Conservation (phyloP, 2,329 filamentous ascomycete genomes). For the Ascochyta pisi region DNA sequence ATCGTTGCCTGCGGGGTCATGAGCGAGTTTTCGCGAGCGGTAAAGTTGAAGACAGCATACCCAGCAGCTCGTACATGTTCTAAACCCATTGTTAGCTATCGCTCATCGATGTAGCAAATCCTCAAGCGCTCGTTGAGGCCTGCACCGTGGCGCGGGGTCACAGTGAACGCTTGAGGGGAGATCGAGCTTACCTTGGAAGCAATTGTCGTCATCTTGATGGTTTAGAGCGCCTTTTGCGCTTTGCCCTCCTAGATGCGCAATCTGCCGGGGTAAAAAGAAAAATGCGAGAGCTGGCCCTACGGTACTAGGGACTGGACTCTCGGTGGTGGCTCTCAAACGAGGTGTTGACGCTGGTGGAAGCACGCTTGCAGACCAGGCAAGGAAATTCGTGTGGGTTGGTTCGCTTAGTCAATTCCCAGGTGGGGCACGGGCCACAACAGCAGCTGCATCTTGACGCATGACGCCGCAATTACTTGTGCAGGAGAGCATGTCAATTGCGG, state of each 20-base stretch:
- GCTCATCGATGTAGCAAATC: neutral
- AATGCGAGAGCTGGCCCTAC: constrained; percentile 50
- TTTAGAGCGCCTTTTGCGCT: constrained; percentile 56
- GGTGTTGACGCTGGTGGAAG: constrained; percentile 40
- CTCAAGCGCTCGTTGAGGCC: constrained; percentile 17
- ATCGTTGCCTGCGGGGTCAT: constrained; percentile 66
- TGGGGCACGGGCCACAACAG: constrained; percentile 12
- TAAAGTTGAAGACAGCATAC: constrained; percentile 62
- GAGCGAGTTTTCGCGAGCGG: constrained; percentile 25
- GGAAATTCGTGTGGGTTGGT: constrained; percentile 29
- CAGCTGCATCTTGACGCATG: constrained; percentile 8
- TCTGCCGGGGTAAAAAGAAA: constrained; percentile 41
- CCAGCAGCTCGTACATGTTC: constrained; percentile 99
- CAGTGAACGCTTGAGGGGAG: constrained; percentile 17
- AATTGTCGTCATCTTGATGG: constrained; percentile 51
- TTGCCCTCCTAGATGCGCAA: constrained; percentile 52
- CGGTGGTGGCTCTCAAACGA: constrained; percentile 38
- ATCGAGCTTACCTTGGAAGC: constrained; percentile 52
- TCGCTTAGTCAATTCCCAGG: constrained; percentile 37
- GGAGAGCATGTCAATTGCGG: neutral
- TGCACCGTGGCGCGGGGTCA: constrained; percentile 16
- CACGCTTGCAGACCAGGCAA: constrained; percentile 19
- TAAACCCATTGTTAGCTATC: constrained; percentile 56
- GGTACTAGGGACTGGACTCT: constrained; percentile 49
- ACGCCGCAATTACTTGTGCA: constrained; percentile 18